phyloP scores from a whole-genome alignment of 345 rosid species.

The Brassica incana region DNA sequence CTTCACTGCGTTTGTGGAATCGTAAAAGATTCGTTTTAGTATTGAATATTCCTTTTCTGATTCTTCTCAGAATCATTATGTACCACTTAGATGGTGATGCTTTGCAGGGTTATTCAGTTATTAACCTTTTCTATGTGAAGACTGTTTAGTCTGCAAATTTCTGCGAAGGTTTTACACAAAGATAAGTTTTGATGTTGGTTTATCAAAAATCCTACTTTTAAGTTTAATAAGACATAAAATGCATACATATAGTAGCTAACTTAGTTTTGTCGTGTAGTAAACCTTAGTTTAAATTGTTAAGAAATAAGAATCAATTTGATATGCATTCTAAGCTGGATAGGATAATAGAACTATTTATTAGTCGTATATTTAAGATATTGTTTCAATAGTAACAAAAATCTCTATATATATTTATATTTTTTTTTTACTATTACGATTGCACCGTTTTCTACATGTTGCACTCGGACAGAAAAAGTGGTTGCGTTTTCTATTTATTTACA shows the following conservation, averaged over 20 bases:
- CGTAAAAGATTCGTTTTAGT: constrained; percentile 20
- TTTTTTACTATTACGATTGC: too few relatives aligned
- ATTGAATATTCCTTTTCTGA: constrained; percentile 7
- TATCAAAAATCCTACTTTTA: not conserved
- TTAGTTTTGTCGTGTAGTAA: not conserved
- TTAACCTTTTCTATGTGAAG: not conserved
- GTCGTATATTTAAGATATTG: too few relatives aligned
- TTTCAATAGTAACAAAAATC: too few relatives aligned
- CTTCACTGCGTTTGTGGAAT: constrained; percentile 36
- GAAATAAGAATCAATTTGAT: too few relatives aligned
- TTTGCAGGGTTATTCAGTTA: not conserved
- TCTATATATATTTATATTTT: too few relatives aligned
- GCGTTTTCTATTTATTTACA: too few relatives aligned
- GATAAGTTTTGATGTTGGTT: not conserved
- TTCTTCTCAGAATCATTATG: constrained; percentile 28
- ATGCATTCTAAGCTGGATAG: too few relatives aligned
- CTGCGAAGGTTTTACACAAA: not conserved
- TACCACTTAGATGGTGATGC: not conserved
- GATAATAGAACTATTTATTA: too few relatives aligned
- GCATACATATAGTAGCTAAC: not conserved
- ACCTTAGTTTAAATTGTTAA: not conserved
- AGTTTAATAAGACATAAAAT: not conserved
- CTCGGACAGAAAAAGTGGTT: too few relatives aligned
- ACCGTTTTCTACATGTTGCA: too few relatives aligned
- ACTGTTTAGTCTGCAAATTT: not conserved